These are phyloP conservation scores for Tuber microsphaerosporum DNA, from an alignment of 495 filamentous ascomycete species.

Conservation along the genomic window DNA sequence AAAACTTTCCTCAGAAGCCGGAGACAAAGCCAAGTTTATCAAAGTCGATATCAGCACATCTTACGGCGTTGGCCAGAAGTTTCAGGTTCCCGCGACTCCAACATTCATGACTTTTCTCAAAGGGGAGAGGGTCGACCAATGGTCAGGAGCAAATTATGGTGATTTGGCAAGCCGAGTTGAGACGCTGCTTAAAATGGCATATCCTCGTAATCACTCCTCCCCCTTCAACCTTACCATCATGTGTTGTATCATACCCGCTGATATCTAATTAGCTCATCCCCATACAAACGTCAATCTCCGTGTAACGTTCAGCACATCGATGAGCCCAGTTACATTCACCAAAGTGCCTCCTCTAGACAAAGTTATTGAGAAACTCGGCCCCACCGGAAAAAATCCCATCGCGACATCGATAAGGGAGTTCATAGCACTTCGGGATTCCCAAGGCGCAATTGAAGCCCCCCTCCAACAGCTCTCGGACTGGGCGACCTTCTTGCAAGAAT, in stretches of 20 bases:
- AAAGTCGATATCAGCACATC: slow-evolving; percentile 72
- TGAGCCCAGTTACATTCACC: slow-evolving; percentile 62
- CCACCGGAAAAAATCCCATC: slow-evolving; percentile 48
- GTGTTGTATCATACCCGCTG: background rate
- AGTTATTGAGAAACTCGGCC: slow-evolving; percentile 66
- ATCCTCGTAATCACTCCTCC: slow-evolving; percentile 46
- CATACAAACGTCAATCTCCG: slow-evolving; percentile 65
- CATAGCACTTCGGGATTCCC: slow-evolving; percentile 51
- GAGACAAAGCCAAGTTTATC: slow-evolving; percentile 63
- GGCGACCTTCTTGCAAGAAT: slow-evolving; percentile 49
- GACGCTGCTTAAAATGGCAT: slow-evolving; percentile 67
- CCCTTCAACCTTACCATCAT: background rate
- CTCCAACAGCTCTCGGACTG: slow-evolving; percentile 56
- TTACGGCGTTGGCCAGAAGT: slow-evolving; percentile 58
- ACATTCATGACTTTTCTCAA: slow-evolving; percentile 85
- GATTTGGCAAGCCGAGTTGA: slow-evolving; percentile 65
- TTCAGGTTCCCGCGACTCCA: slow-evolving; percentile 67
- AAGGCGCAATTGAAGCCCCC: slow-evolving; percentile 54
- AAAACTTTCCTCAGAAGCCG: slow-evolving; percentile 65
- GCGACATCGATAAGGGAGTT: slow-evolving; percentile 58
- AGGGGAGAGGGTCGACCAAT: slow-evolving; percentile 68
- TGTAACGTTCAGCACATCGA: slow-evolving; percentile 56
- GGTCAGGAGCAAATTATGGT: slow-evolving; percentile 66
- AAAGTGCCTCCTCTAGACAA: slow-evolving; percentile 81
- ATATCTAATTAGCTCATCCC: slow-evolving; percentile 51